Conservation (phyloP, 768 basidiomycete genomes). For the Phanerochaete carnosa region DNA sequence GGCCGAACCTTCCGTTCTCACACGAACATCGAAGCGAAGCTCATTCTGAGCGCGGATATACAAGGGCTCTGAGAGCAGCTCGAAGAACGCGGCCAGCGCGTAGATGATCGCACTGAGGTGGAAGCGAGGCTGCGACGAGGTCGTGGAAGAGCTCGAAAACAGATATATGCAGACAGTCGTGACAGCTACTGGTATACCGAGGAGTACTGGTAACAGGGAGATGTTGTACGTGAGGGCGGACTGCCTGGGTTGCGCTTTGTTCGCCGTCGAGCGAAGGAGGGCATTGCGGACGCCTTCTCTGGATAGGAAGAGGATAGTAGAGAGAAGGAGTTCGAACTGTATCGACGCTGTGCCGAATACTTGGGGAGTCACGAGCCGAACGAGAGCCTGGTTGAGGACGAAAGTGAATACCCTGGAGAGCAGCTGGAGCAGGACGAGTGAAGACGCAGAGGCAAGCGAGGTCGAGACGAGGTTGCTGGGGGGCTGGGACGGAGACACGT, state of each 20-base stretch:
- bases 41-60: constrained; percentile 53
- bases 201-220: constrained; percentile 58
- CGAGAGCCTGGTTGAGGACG: constrained; percentile 79
- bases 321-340: constrained; percentile 89
- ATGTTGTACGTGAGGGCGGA: constrained; percentile 40
- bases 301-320: constrained; percentile 87
- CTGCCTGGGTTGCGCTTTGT: constrained; percentile 4
- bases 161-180: constrained; percentile 52
- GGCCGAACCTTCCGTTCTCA: constrained; percentile 83
- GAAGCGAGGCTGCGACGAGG: constrained; percentile 65
- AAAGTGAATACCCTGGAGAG: constrained; percentile 86
- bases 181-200: constrained; percentile 67
- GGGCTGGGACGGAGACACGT: not conserved
- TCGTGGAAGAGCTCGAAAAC: constrained; percentile 46
- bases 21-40: constrained; percentile 64
- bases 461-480: constrained; percentile 19
- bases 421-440: constrained; percentile 84
- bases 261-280: constrained; percentile 56
- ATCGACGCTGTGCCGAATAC: constrained; percentile 90
- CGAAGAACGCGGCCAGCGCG: constrained; percentile 67
- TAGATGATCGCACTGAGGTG: constrained; percentile 62
- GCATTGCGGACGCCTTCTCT: constrained; percentile 92
- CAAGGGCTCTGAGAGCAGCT: constrained; percentile 77
- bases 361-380: constrained; percentile 79
- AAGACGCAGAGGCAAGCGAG: constrained; percentile 47